Evolutionary conservation across 495 filamentous ascomycete genomes (phyloP).

Genomic region (Friedmanniomyces simplex): DNA sequence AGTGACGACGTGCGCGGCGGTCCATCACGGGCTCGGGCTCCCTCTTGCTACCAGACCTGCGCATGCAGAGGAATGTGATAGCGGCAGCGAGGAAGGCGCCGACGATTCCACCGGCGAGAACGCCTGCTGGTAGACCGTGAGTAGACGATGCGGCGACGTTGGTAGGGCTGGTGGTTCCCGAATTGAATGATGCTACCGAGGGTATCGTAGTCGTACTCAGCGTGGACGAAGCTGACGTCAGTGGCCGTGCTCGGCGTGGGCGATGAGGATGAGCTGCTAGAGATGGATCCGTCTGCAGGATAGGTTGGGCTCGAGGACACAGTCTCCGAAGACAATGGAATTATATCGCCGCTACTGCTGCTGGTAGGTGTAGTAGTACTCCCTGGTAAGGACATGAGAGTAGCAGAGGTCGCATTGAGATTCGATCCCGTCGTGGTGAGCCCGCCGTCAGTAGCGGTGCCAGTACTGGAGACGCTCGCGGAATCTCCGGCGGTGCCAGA

Average conservation of each 20-base stretch:
- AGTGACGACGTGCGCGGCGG: not conserved
- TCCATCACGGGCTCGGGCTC: not conserved
- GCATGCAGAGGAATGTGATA: not conserved
- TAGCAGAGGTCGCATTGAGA: too few relatives aligned
- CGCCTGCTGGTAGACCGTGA: not conserved
- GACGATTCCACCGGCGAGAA: constrained; percentile 1
- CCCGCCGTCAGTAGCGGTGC: too few relatives aligned
- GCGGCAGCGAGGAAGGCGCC: not conserved
- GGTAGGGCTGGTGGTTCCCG: not conserved
- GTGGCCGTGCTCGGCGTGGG: too few relatives aligned
- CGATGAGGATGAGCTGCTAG: too few relatives aligned
- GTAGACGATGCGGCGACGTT: not conserved
- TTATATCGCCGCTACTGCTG: too few relatives aligned
- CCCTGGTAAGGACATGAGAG: too few relatives aligned
- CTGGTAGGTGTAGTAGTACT: too few relatives aligned
- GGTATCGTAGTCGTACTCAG: not conserved
- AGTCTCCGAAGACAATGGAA: too few relatives aligned
- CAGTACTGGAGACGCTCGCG: not conserved
- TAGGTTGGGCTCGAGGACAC: too few relatives aligned
- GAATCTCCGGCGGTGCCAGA: not conserved
- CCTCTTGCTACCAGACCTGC: not conserved
- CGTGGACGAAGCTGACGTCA: too few relatives aligned
- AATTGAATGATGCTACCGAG: not conserved
- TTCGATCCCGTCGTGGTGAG: too few relatives aligned
- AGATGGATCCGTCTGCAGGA: too few relatives aligned